Conservation (phyloP, 352 stramenopile species). For the Globisporangium middletonii region DNA sequence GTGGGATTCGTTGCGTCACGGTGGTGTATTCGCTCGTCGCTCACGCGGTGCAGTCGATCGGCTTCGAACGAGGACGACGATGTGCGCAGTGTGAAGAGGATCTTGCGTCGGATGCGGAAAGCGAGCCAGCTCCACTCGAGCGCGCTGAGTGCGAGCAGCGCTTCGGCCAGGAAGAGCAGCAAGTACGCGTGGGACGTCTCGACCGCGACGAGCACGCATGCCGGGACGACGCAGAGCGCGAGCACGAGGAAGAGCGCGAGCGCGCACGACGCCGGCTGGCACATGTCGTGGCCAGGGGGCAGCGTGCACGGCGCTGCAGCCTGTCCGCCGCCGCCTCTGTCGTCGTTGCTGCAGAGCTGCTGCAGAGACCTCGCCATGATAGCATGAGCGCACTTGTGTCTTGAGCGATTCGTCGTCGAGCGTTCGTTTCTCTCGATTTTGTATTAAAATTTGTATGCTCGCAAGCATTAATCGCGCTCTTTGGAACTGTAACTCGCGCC, state of each 20-base stretch:
- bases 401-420: not conserved
- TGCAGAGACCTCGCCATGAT: not conserved
- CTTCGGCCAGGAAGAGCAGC: constrained; percentile 34
- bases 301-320: not conserved
- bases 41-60: not conserved
- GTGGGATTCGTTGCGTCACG: not conserved
- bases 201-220: constrained; percentile 25
- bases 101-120: constrained; percentile 37
- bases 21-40: not conserved
- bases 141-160: constrained; percentile 28
- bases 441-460: too few species aligned
- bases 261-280: constrained; percentile 10
- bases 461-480: too few species aligned
- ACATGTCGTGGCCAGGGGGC: constrained; percentile 22
- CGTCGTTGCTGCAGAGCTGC: not conserved
- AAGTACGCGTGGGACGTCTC: constrained; percentile 30
- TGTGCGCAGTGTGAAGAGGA: constrained; percentile 30
- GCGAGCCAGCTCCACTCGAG: constrained; percentile 48
- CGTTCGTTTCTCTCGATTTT: not conserved
- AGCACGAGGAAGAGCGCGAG: constrained; percentile 23
- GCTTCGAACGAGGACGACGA: too few species aligned
- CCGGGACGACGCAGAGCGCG: constrained; percentile 24
- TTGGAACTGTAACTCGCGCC: too few species aligned
- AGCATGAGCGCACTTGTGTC: not conserved
- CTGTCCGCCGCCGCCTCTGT: not conserved